Percentiles rank a stretch among this genome's conserved stretches.
Conservation (phyloP, 2,329 filamentous ascomycete genomes). For the Lasiodiplodia gonubiensis region DNA sequence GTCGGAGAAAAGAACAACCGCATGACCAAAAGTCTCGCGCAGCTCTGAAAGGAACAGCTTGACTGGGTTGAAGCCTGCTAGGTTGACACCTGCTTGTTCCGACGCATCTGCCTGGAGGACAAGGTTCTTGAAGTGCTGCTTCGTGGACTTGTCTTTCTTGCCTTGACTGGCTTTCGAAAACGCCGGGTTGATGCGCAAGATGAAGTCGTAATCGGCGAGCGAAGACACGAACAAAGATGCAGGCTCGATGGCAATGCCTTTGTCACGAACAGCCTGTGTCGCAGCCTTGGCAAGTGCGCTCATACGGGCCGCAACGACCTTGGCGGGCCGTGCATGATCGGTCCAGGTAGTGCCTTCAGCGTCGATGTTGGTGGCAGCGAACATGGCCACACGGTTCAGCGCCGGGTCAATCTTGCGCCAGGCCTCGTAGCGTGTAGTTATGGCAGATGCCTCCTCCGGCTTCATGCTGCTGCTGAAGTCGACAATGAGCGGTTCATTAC, state of each 20-base stretch:
- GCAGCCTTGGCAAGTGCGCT: conserved; percentile 81
- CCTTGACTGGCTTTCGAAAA: conserved; percentile 45
- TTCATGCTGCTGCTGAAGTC: conserved; percentile 69
- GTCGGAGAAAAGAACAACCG: conserved; percentile 81
- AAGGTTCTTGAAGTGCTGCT: conserved; percentile 78
- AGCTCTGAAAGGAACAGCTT: conserved; percentile 71
- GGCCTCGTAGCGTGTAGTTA: conserved; percentile 75
- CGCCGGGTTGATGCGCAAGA: conserved; percentile 72
- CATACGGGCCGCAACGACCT: conserved; percentile 84
- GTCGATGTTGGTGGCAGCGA: conserved; percentile 82
- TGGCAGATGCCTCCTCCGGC: conserved; percentile 63
- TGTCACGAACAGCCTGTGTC: conserved; percentile 57
- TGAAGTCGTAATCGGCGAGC: conserved; percentile 80
- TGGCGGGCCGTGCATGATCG: conserved; percentile 70
- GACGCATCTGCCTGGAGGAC: conserved; percentile 59
- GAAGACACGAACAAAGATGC: conserved; percentile 73
- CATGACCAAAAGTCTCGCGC: conserved; percentile 67
- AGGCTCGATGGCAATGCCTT: conserved; percentile 48
- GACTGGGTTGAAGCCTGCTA: conserved; percentile 65
- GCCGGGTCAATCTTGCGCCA: conserved; percentile 88
- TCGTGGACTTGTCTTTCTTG: conserved; percentile 40
- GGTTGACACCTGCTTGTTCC: conserved; percentile 45
- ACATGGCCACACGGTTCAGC: conserved; percentile 82
- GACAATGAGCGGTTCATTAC: conserved; percentile 77
- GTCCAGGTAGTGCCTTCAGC: conserved; percentile 81